Conservation (phyloP, 108 stramenopile genomes). For the Cyclostephanos tholiformis region DNA sequence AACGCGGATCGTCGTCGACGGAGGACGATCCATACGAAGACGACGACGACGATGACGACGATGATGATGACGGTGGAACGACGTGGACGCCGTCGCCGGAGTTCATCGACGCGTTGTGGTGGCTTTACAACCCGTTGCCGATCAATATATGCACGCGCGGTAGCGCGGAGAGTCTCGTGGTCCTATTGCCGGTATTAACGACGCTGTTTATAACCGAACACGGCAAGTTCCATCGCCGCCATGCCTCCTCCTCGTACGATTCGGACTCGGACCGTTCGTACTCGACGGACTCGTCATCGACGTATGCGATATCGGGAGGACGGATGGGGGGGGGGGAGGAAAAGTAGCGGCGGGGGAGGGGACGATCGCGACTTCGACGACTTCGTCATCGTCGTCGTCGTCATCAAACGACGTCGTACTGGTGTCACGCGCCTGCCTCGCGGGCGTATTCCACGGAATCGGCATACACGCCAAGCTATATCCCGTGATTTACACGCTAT, state of each 20-base stretch:
- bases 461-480: slow-evolving; percentile 86
- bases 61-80: too few relatives aligned
- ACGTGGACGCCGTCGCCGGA: slow-evolving; percentile 6
- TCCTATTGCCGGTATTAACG: slow-evolving; percentile 80
- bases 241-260: background rate
- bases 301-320: too few relatives aligned
- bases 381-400: background rate
- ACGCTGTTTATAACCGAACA: slow-evolving; percentile 59
- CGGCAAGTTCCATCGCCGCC: too few relatives aligned
- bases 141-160: slow-evolving; percentile 96
- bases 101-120: slow-evolving; percentile 72
- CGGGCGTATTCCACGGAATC: slow-evolving; percentile 80
- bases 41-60: too few relatives aligned
- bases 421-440: slow-evolving; percentile 49
- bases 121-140: slow-evolving; percentile 89
- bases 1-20: too few relatives aligned
- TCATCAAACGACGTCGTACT: background rate
- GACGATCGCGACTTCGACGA: slow-evolving; percentile 5
- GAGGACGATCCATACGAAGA: too few relatives aligned
- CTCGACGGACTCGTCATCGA: too few relatives aligned
- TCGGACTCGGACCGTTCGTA: too few relatives aligned
- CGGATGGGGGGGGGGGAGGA: too few relatives aligned
- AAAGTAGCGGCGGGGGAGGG: background rate
- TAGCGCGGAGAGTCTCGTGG: slow-evolving; percentile 84
- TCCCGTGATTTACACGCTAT: slow-evolving; percentile 84